These are phyloP conservation scores for Pythium pyrilobum DNA, from an alignment of 352 stramenopile species.

Conservation along the genomic window DNA sequence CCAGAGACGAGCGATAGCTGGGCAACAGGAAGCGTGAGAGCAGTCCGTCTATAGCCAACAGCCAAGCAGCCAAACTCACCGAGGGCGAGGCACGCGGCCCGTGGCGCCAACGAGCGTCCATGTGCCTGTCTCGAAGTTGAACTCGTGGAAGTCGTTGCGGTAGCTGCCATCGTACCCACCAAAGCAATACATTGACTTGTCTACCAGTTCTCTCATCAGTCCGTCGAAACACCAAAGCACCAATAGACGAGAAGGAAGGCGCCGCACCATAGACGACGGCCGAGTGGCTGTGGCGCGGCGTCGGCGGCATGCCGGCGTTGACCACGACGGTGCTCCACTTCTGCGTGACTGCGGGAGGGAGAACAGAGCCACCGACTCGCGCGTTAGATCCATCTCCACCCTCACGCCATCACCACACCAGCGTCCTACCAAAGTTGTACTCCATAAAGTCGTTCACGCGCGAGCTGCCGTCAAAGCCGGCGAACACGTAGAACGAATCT, in stretches of 20 bases:
- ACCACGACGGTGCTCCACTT: slow-evolving; percentile 72
- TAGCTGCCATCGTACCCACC: slow-evolving; percentile 95
- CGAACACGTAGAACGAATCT: slow-evolving; percentile 94
- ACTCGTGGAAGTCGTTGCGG: slow-evolving; percentile 96
- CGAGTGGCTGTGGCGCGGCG: slow-evolving; percentile 93
- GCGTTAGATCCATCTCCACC: too few species aligned
- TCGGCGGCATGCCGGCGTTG: slow-evolving; percentile 83
- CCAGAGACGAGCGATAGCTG: slow-evolving; percentile 88
- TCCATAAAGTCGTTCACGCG: slow-evolving; percentile 95
- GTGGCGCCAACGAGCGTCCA: slow-evolving; percentile 86
- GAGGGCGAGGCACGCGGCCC: slow-evolving; percentile 58
- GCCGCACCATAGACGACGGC: slow-evolving; percentile 85
- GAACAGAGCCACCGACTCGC: background rate
- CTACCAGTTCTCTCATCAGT: slow-evolving; percentile 15
- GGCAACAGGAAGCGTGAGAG: too few species aligned
- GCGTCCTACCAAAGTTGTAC: slow-evolving; percentile 89
- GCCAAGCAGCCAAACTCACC: slow-evolving; percentile 32
- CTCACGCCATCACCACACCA: background rate
- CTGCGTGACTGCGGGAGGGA: slow-evolving; percentile 46
- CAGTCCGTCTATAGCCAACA: too few species aligned
- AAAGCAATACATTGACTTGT: slow-evolving; percentile 88
- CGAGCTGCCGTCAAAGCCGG: slow-evolving; percentile 90
- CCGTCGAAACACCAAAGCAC: background rate
- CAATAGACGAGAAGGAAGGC: background rate
- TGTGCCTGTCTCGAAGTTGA: slow-evolving; percentile 84